Evolutionary conservation across 768 basidiomycete genomes (phyloP), one percentile per base, ranked within the genome.

Genomic region (Leccinum arenicola): DNA sequence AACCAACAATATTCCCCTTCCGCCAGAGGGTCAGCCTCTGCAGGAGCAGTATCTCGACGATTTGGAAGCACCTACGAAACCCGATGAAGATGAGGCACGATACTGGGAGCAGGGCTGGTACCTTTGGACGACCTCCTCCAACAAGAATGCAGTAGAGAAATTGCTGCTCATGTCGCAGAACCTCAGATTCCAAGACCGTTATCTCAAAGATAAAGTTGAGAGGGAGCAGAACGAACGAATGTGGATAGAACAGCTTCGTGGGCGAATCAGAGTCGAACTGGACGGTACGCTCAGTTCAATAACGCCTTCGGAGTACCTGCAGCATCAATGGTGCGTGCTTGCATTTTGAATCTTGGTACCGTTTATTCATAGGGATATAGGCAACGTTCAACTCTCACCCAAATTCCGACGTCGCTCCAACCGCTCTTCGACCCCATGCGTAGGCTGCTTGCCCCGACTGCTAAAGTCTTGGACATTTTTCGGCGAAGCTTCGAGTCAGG

Each of bases 51-150:
- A 54, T 52, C 2, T n/a, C 15, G 54, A 64, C 19, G 62, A 63
- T 27, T 15, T 57, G 27, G 68, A 68, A 15, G 2, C 51, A 21
- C 45, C 60, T 31, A 29, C 71, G 6, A 63, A 50, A 59, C 48
- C 66, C 23, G 72, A 58, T 58, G 73, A 61, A 40, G 75, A 81
- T 21, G 76, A 75, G 45, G 84, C 60, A 15, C 68, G 81, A 61
- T 79, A 82, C 65, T 92, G 89, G 89, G 79, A 88, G 57, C 83
- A 85, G 65, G 89, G 89, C 5, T 87, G 82, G 80, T 92, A 92
- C 66, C 65, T 92, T 45, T 91, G 88, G 88, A 80, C 82, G 53
- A 81, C 82, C 15, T 77, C 76, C 55, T 84, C 78, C 52, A 76
- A 78, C 51, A 77, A 76, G 68, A 82, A 80, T 11, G 77, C 80